These are phyloP conservation scores for Lipomyces oligophaga DNA, from an alignment of 805 yeast genomes.

Conservation along the genomic window DNA sequence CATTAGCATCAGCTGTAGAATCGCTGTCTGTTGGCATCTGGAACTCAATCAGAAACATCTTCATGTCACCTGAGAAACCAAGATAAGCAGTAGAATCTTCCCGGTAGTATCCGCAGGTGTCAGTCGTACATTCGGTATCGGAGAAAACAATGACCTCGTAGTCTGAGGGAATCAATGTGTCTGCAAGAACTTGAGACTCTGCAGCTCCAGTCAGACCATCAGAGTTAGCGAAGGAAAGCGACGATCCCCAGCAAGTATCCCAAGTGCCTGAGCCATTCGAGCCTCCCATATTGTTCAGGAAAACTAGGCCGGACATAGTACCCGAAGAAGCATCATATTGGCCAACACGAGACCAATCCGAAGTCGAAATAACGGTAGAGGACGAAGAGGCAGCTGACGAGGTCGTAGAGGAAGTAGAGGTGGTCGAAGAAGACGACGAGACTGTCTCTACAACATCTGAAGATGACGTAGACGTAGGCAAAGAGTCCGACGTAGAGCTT, in stretches of 20 bases:
- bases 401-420: conserved; percentile 28
- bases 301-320: conserved; percentile 63
- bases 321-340: conserved; percentile 67
- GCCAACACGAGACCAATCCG: conserved; percentile 41
- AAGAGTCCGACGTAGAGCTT: conserved; percentile 26
- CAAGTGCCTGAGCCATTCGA: conserved; percentile 80
- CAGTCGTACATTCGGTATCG: conserved; percentile 42
- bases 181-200: conserved; percentile 62
- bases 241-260: conserved; percentile 85
- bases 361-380: conserved; percentile 36
- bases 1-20: conserved; percentile 51
- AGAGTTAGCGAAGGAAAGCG: conserved; percentile 75
- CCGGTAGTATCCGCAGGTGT: conserved; percentile 81
- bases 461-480: conserved; percentile 17
- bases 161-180: conserved; percentile 66
- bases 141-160: conserved; percentile 81
- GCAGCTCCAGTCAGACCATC: conserved; percentile 75
- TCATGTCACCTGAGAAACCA: conserved; percentile 80
- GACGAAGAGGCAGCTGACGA: conserved; percentile 30
- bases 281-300: conserved; percentile 88
- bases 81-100: conserved; percentile 85
- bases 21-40: conserved; percentile 74
- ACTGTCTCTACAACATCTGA: conserved; percentile 8
- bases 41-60: conserved; percentile 91
- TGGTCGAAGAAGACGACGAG: conserved; percentile 30